phyloP scores from a whole-genome alignment of 2,329 filamentous ascomycete genomes.

The Fusarium poae region DNA sequence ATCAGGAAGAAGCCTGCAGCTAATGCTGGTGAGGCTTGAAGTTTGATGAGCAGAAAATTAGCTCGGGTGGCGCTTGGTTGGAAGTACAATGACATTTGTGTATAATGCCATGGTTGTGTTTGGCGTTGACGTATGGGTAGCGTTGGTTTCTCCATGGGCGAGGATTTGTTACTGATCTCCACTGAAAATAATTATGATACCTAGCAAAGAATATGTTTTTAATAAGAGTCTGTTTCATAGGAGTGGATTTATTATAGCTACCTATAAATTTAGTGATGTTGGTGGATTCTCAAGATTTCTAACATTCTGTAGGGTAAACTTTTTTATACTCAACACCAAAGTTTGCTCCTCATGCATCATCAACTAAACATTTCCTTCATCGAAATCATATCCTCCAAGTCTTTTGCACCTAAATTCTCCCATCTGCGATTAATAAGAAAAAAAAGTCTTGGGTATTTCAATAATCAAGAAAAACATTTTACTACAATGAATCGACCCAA shows the following conservation, averaged over 20 bases:
- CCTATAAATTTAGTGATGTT: not conserved
- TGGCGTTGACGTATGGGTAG: not conserved
- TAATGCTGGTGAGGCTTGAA: conserved; percentile 36
- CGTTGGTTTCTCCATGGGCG: not conserved
- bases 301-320: conserved; percentile 23
- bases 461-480: not conserved
- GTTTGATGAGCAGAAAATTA: too few relatives aligned
- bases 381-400: not conserved
- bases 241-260: not conserved
- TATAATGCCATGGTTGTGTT: not conserved
- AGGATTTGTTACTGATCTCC: not conserved
- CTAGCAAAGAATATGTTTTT: not conserved
- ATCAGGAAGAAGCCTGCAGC: conserved; percentile 55
- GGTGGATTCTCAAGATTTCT: not conserved
- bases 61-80: too few relatives aligned
- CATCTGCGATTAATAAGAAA: not conserved
- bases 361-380: not conserved
- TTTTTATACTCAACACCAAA: not conserved
- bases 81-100: not conserved
- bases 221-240: not conserved
- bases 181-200: not conserved
- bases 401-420: not conserved
- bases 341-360: conserved; percentile 23
- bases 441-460: not conserved
- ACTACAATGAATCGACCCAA: conserved; percentile 52